phyloP scores from a whole-genome alignment of 805 yeast species.

The Nakazawaea wickerhamii region DNA sequence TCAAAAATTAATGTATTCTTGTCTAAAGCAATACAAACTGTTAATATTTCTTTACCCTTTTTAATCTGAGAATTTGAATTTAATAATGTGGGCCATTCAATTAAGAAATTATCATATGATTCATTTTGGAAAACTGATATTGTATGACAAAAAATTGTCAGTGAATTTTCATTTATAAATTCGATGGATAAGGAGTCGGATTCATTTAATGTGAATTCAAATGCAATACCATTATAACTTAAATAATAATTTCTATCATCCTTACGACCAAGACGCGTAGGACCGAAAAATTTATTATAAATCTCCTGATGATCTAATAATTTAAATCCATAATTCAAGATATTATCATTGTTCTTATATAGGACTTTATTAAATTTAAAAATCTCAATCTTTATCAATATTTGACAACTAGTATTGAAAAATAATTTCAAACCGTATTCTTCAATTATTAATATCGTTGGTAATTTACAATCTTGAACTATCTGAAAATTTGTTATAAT shows the following conservation, averaged over 20 bases:
- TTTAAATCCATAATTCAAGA: neutral
- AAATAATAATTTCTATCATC: slow-evolving; percentile 31
- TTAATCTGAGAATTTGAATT: neutral
- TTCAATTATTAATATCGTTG: slow-evolving; percentile 11
- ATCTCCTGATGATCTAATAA: slow-evolving; percentile 33
- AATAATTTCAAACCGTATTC: slow-evolving; percentile 14
- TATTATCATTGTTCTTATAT: slow-evolving; percentile 2
- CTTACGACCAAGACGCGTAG: slow-evolving; percentile 51
- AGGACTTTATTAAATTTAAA: slow-evolving; percentile 12
- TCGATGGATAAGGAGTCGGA: too few relatives aligned
- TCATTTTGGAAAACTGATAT: slow-evolving; percentile 36
- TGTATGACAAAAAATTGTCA: slow-evolving; percentile 32
- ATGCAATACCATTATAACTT: slow-evolving; percentile 53
- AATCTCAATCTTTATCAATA: slow-evolving; percentile 15
- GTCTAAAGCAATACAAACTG: neutral
- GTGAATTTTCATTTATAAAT: slow-evolving; percentile 20
- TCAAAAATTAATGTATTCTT: neutral
- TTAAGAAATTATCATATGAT: slow-evolving; percentile 21
- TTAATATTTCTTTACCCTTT: neutral
- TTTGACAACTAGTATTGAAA: slow-evolving; percentile 15
- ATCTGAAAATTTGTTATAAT: slow-evolving; percentile 5
- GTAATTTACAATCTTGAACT: too few relatives aligned
- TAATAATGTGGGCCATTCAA: slow-evolving; percentile 7
- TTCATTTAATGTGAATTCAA: slow-evolving; percentile 38
- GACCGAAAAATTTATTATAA: slow-evolving; percentile 55